Percentiles rank a stretch among this genome's conserved stretches.
Conservation (phyloP, 2,329 filamentous ascomycete species). For the Botrytis pseudocinerea region DNA sequence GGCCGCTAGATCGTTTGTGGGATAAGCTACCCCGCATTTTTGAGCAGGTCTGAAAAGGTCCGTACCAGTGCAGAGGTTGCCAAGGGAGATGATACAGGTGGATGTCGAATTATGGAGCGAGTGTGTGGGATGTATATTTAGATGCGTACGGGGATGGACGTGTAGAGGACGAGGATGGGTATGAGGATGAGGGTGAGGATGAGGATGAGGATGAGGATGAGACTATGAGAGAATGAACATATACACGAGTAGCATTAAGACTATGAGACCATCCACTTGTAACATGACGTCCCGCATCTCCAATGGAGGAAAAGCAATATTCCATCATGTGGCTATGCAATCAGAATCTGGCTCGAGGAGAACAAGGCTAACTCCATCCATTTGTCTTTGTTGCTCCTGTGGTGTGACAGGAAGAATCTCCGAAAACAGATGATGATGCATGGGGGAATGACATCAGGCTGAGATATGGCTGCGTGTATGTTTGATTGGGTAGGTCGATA, state of each 20-base stretch:
- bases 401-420: slow-evolving; percentile 2
- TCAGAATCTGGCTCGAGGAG: neutral
- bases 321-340: neutral
- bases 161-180: neutral
- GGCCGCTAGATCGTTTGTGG: neutral
- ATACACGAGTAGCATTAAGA: too few relatives aligned
- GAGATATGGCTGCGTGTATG: too few relatives aligned
- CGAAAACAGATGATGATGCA: slow-evolving; percentile 15
- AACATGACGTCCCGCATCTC: too few relatives aligned
- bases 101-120: neutral
- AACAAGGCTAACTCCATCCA: neutral
- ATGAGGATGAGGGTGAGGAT: neutral
- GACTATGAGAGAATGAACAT: too few relatives aligned
- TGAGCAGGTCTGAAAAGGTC: neutral
- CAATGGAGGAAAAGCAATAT: too few relatives aligned
- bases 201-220: too few relatives aligned
- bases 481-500: too few relatives aligned
- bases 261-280: too few relatives aligned
- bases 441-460: neutral
- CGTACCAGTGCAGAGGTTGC: neutral
- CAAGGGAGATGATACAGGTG: neutral
- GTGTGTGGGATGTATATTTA: too few relatives aligned
- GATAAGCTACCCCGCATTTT: slow-evolving; percentile 17
- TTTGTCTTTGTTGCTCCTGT: slow-evolving; percentile 11
- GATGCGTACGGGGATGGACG: neutral